These are phyloP conservation scores for Penicillium sp. DNA, from an alignment of 2,329 filamentous ascomycete species.

Conservation along the genomic window DNA sequence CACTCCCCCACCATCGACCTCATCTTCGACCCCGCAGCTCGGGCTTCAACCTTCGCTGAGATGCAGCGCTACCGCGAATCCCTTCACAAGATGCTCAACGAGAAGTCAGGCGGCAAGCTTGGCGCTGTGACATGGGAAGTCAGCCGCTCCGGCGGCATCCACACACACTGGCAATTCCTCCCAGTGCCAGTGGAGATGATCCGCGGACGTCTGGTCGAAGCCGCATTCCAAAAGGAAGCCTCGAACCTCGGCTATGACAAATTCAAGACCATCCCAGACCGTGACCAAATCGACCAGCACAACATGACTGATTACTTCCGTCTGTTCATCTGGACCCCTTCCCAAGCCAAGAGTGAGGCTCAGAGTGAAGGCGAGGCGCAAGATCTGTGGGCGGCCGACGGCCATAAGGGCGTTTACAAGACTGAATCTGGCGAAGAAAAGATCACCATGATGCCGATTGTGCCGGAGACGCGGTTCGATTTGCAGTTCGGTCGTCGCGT, in stretches of 20 bases:
- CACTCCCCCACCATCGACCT: conserved; percentile 74
- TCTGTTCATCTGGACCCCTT: conserved; percentile 71
- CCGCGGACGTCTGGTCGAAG: conserved; percentile 74
- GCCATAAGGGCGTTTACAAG: conserved; percentile 3
- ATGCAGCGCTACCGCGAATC: conserved; percentile 79
- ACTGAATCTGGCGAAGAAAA: conserved; percentile 57
- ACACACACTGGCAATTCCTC: conserved; percentile 92
- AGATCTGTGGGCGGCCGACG: conserved; percentile 7
- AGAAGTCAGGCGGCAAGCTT: conserved; percentile 54
- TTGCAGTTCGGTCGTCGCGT: conserved; percentile 87
- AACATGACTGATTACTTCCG: conserved; percentile 68
- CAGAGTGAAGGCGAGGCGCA: conserved; percentile 5
- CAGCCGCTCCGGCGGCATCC: conserved; percentile 75
- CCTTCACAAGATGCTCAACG: conserved; percentile 73
- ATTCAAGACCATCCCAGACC: conserved; percentile 46
- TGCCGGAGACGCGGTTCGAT: conserved; percentile 75
- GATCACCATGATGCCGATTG: conserved; percentile 72
- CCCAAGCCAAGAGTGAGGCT: conserved; percentile 1
- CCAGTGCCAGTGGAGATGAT: conserved; percentile 72
- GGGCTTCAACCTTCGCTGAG: conserved; percentile 67
- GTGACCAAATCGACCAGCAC: conserved; percentile 45
- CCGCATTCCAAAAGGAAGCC: conserved; percentile 83
- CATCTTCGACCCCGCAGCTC: conserved; percentile 62
- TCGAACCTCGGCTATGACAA: conserved; percentile 68
- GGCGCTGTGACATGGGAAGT: conserved; percentile 93